phyloP scores from a whole-genome alignment of 2,329 filamentous ascomycete genomes.

The Zopfia rhizophila region DNA sequence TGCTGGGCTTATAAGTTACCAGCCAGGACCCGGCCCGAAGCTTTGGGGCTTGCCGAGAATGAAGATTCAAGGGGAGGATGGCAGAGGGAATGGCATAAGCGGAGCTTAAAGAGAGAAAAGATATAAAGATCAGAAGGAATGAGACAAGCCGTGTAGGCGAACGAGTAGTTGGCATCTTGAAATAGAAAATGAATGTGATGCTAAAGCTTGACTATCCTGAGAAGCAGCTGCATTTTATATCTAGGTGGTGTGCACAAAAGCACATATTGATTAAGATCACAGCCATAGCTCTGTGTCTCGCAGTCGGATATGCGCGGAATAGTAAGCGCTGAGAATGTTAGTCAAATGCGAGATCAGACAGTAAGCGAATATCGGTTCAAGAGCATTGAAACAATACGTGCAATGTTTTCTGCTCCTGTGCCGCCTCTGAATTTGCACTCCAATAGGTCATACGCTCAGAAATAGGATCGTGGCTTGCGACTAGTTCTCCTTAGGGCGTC shows the following conservation, averaged over 20 bases:
- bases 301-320: constrained; percentile 6
- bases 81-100: constrained; percentile 9
- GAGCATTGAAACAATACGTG: too few relatives aligned
- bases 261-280: neutral
- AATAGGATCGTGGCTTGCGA: constrained; percentile 8
- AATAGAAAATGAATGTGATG: constrained; percentile 1
- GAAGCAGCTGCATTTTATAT: constrained; percentile 3
- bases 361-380: too few relatives aligned
- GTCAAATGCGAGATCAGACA: neutral
- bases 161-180: neutral
- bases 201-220: neutral
- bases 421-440: neutral
- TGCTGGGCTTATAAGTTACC: constrained; percentile 12
- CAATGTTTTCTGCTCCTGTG: too few relatives aligned
- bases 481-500: too few relatives aligned
- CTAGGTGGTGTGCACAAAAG: neutral
- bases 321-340: constrained; percentile 2
- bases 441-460: neutral
- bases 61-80: constrained; percentile 6
- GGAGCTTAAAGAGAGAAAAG: constrained; percentile 1
- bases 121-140: constrained; percentile 3
- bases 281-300: neutral
- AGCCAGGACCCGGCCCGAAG: constrained; percentile 12
- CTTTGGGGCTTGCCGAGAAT: constrained; percentile 9
- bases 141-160: constrained; percentile 1